Conservation (phyloP, 2,329 filamentous ascomycete genomes). For the Thelonectria rubi region DNA sequence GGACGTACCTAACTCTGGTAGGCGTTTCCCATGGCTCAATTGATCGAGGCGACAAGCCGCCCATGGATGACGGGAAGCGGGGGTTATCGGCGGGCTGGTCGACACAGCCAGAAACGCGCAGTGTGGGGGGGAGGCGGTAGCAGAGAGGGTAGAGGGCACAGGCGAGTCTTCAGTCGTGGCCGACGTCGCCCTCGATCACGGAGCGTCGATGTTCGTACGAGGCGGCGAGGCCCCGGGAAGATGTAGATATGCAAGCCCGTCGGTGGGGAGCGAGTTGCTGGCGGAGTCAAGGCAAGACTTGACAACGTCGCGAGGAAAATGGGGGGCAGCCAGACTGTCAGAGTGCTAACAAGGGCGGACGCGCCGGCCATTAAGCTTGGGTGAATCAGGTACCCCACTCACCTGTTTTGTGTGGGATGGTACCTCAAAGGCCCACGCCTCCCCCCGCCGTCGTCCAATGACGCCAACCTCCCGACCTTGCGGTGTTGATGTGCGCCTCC, state of each 20-base stretch:
- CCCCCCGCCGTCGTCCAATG: conserved; percentile 21
- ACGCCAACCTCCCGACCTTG: conserved; percentile 9
- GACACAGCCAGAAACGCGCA: conserved; percentile 31
- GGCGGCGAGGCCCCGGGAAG: conserved; percentile 7
- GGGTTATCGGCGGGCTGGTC: conserved; percentile 32
- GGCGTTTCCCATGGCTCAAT: conserved; percentile 60
- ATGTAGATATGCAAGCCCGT: conserved; percentile 18
- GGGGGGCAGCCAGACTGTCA: conserved; percentile 13
- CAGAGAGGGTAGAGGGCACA: conserved; percentile 15
- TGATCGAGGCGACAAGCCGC: conserved; percentile 52
- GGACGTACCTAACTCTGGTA: conserved; percentile 55
- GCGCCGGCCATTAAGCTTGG: conserved; percentile 12
- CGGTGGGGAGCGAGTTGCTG: conserved; percentile 23
- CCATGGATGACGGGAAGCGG: conserved; percentile 51
- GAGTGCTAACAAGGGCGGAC: neutral
- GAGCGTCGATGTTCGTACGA: conserved; percentile 14
- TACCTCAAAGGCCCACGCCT: conserved; percentile 1
- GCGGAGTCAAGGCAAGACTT: conserved; percentile 13
- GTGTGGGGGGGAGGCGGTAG: conserved; percentile 19
- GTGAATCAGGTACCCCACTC: conserved; percentile 11
- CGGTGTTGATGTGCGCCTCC: conserved; percentile 16
- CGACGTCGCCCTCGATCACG: conserved; percentile 32
- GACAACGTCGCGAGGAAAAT: conserved; percentile 28
- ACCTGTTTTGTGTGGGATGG: conserved; percentile 5
- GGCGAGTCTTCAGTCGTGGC: conserved; percentile 25